A percentile compares a stretch with the other conserved stretches of the same genome.
Evolutionary conservation across 352 stramenopile genomes (phyloP).

Genomic region (Phytophthora rubi): DNA sequence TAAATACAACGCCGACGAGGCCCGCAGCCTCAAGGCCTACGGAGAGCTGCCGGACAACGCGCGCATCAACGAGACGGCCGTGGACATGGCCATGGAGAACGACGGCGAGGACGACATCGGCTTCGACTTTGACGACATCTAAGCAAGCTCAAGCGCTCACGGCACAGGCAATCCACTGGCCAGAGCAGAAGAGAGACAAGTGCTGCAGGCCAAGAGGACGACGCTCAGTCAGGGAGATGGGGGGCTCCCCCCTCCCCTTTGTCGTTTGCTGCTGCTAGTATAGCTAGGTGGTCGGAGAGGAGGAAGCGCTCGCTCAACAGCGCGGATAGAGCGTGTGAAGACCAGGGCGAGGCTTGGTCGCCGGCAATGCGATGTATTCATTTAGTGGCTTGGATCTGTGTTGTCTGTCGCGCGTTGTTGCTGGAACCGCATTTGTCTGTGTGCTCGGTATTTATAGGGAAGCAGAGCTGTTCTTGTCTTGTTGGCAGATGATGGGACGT

Average conservation of each 20-base stretch:
- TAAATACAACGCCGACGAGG: conserved; percentile 98
- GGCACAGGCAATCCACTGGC: background rate
- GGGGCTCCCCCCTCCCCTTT: background rate
- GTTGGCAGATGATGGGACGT: background rate
- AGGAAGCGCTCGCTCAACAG: conserved; percentile 14
- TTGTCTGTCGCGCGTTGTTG: conserved; percentile 2
- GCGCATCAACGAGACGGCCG: conserved; percentile 89
- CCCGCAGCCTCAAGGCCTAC: conserved; percentile 99
- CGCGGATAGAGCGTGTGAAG: conserved; percentile 23
- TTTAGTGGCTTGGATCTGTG: conserved; percentile 31
- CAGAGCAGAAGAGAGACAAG: background rate
- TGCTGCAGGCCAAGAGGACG: background rate
- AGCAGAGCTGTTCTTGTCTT: conserved; percentile 11
- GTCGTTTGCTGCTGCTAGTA: conserved; percentile 27
- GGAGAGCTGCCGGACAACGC: conserved; percentile 98
- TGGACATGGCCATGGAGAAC: conserved; percentile 86
- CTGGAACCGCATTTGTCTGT: background rate
- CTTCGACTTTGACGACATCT: conserved; percentile 93
- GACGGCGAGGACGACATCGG: conserved; percentile 89
- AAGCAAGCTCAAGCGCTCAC: conserved; percentile 35
- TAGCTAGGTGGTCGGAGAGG: conserved; percentile 26
- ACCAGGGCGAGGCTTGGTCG: conserved; percentile 11
- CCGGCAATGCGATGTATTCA: conserved; percentile 44
- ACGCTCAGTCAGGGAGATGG: background rate
- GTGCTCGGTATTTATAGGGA: conserved; percentile 12